phyloP scores from a whole-genome alignment of 768 basidiomycete species.

The Boletus rex-veris region DNA sequence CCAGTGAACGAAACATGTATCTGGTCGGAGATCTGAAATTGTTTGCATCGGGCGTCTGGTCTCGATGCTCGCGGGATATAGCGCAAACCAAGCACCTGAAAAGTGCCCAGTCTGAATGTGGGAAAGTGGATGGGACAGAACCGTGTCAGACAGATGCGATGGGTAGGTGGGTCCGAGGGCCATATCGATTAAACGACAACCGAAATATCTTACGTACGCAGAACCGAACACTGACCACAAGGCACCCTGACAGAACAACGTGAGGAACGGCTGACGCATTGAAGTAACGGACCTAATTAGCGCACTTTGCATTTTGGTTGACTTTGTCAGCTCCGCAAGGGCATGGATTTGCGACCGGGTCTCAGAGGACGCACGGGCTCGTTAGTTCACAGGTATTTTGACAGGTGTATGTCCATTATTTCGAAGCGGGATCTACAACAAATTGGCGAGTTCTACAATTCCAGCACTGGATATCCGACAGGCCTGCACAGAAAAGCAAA shows the following conservation, averaged over 20 bases:
- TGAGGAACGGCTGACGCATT: slow-evolving; percentile 26
- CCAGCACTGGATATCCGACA: slow-evolving; percentile 19
- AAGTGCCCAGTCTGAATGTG: slow-evolving; percentile 29
- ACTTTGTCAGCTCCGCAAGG: slow-evolving; percentile 30
- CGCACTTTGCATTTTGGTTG: slow-evolving; percentile 32
- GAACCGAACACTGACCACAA: slow-evolving; percentile 30
- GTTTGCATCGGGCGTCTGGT: slow-evolving; percentile 33
- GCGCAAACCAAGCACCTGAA: slow-evolving; percentile 34
- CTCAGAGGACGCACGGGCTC: slow-evolving; percentile 24
- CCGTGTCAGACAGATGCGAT: slow-evolving; percentile 31
- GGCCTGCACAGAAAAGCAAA: slow-evolving; percentile 16
- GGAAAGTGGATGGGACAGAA: slow-evolving; percentile 31
- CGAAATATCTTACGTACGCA: slow-evolving; percentile 35
- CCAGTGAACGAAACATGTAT: slow-evolving; percentile 35
- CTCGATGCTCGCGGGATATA: slow-evolving; percentile 38
- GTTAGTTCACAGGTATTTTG: slow-evolving; percentile 13
- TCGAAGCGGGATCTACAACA: slow-evolving; percentile 26
- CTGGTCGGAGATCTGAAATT: slow-evolving; percentile 38
- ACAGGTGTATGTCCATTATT: slow-evolving; percentile 27
- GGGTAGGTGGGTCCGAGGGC: slow-evolving; percentile 36
- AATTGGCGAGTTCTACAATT: slow-evolving; percentile 22
- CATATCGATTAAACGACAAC: slow-evolving; percentile 37
- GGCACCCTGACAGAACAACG: slow-evolving; percentile 30
- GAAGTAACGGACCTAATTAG: slow-evolving; percentile 32
- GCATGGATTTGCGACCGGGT: slow-evolving; percentile 26